Conservation (phyloP, 1,139 yeast species). For the Yamadazyma kanchanaburiensis region DNA sequence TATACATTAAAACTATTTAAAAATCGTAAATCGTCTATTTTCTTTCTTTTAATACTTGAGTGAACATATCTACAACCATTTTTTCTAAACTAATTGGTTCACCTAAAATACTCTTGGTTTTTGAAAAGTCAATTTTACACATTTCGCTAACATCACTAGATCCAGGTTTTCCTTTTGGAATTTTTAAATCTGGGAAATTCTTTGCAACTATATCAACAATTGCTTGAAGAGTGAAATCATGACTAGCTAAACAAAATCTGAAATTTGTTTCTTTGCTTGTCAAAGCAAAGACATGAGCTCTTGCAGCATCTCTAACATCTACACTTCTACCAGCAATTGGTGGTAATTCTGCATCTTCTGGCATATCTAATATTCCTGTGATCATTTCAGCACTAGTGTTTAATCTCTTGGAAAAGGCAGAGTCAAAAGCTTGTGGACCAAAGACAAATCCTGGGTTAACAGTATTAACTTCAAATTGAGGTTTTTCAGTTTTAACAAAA, state of each 20-base stretch:
- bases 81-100: conserved; percentile 32
- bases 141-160: conserved; percentile 20
- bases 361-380: conserved; percentile 13
- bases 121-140: conserved; percentile 25
- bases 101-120: conserved; percentile 33
- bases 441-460: conserved; percentile 34
- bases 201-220: conserved; percentile 28
- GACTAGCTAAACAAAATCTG: conserved; percentile 35
- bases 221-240: conserved; percentile 31
- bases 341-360: conserved; percentile 14
- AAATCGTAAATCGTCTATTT: too few species aligned
- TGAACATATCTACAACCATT: conserved; percentile 29
- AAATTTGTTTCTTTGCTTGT: conserved; percentile 20
- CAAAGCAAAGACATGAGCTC: conserved; percentile 45
- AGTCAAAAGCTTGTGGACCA: conserved; percentile 37
- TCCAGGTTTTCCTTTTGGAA: conserved; percentile 41
- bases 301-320: conserved; percentile 54
- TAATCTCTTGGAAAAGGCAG: conserved; percentile 18
- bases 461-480: conserved; percentile 24
- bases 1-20: too few species aligned
- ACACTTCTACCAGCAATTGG: conserved; percentile 19
- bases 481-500: conserved; percentile 31
- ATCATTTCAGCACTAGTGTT: conserved; percentile 42
- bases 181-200: conserved; percentile 24
- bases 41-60: conserved; percentile 1